A percentile compares a stretch with the other conserved stretches of the same genome.
Conservation (phyloP, 208 protist genomes). For the Balamuthia mandrillaris region DNA sequence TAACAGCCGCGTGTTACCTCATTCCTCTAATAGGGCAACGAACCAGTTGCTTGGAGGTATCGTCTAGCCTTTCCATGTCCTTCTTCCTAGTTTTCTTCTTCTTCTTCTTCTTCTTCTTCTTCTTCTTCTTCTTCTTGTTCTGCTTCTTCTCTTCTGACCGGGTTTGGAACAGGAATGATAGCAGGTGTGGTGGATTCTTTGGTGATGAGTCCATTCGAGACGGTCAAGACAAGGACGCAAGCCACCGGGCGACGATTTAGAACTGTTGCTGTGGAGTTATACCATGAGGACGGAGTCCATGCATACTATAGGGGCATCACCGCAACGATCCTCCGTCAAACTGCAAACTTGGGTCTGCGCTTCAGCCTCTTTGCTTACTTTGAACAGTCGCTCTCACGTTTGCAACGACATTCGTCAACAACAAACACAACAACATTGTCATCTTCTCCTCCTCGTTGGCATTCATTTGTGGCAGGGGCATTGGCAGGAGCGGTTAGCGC, state of each 20-base stretch:
- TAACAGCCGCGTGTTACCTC: no score
- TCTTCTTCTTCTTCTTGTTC: neutral
- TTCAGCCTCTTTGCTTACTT: neutral
- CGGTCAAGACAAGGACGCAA: neutral
- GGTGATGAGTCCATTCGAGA: slow-evolving; percentile 12
- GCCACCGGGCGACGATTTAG: neutral
- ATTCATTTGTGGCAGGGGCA: neutral
- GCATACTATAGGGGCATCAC: neutral
- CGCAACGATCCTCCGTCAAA: neutral
- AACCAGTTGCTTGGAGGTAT: neutral
- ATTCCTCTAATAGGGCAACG: neutral
- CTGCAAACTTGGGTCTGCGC: neutral
- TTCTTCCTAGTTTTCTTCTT: neutral
- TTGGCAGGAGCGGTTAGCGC: neutral
- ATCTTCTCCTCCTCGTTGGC: neutral
- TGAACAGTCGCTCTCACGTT: neutral
- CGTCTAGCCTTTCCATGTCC: neutral
- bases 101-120: neutral
- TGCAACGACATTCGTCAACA: neutral
- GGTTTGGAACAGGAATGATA: neutral
- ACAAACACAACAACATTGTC: neutral
- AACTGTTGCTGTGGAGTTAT: neutral
- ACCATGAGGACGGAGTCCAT: neutral
- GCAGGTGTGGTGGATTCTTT: slow-evolving; percentile 18
- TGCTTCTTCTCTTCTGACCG: neutral